Conservation (phyloP, 257 asterid species). For the Solanum lycopersicoides region DNA sequence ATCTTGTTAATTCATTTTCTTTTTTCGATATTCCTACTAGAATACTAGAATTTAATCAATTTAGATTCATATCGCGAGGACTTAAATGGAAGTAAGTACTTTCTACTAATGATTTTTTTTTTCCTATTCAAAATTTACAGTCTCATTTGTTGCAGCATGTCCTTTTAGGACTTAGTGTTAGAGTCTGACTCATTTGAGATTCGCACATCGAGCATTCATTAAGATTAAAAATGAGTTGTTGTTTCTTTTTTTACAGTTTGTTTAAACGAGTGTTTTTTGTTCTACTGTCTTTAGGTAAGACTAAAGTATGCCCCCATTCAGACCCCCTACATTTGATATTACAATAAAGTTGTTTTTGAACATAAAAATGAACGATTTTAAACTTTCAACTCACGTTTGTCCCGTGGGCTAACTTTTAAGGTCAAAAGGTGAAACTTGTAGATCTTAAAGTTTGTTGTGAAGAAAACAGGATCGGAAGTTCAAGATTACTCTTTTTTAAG, state of each 20-base stretch:
- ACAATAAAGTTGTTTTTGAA: no score
- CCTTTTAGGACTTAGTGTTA: no score
- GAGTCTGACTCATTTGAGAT: neutral
- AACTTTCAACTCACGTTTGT: neutral
- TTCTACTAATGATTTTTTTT: neutral
- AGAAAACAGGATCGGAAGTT: neutral
- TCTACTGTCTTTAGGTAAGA: no score
- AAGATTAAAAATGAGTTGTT: no score
- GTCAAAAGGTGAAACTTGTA: neutral
- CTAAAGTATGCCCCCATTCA: no score
- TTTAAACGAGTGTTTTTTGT: no score
- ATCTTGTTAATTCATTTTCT: neutral
- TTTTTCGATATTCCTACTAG: neutral
- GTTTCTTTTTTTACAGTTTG: no score
- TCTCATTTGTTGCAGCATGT: neutral
- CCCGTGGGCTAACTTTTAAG: neutral
- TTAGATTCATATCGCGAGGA: neutral
- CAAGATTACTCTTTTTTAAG: neutral
- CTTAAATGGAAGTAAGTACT: no score
- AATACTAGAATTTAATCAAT: neutral
- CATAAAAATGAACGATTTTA: neutral
- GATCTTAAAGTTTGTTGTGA: neutral
- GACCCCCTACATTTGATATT: accelerated
- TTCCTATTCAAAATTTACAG: neutral
- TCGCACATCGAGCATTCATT: no score